Evolutionary conservation across 805 yeast genomes (phyloP), one percentile per base, ranked within the genome.

Genomic region (Ogataea zsoltii): DNA sequence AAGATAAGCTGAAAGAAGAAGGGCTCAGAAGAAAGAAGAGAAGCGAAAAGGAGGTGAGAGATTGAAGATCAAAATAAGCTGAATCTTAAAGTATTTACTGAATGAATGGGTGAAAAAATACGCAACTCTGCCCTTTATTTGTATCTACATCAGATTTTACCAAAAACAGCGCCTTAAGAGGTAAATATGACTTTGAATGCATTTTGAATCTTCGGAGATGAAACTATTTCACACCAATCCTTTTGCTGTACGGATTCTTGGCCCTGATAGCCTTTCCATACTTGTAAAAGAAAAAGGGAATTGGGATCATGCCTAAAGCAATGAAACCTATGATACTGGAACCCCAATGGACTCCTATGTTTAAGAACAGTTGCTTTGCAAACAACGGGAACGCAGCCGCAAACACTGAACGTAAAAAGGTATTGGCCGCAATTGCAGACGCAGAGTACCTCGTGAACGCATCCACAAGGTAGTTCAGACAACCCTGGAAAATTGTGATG

Each of bases 271-370:
- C 14, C 53, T 79, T 83, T 11, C 90, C 90, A 42, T 77, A 72
- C 41, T 69, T 65, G 44, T 70, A 69, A 30, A 84, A 79, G 46
- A 78, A 72, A 13, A 81, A 56, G 3, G 90, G 89, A 68, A 79
- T 78, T 2, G 90, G 89, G n/a, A 82, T 65, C 41, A 83, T 66
- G 1, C 72, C 73, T 13, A 82, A 48, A 7, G 77, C 83, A 40
- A 83, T 62, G 33, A 82, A 68, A 0, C 76, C 89, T 61, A 82
- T 79, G 55, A 84, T 59, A 0, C 86, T 76, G 57, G 79, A 77
- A 18, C 87, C 87, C 89, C 88, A 83, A 4, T 87, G 88, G 54
- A 81, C 82, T 16, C 83, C 83, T 36, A 85, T 61, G 17, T 39
- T 40, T 9, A 47, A 62, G 60, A 80, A 85, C 83, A 84, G 77